Evolutionary conservation across 2,329 filamentous ascomycete species (phyloP).

Genomic region (Blastomyces gilchristii): DNA sequence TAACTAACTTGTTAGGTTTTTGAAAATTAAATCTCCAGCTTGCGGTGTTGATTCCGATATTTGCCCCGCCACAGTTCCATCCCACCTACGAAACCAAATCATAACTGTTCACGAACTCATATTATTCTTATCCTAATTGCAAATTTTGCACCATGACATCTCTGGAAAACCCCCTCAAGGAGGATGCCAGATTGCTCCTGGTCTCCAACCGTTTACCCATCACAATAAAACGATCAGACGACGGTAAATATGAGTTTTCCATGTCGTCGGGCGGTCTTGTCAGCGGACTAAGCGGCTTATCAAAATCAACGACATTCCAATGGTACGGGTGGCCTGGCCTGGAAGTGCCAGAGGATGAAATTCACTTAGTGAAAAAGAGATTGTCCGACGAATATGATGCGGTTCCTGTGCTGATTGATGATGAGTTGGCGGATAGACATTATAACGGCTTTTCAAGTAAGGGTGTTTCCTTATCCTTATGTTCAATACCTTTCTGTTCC

Average conservation of each 20-base stretch:
- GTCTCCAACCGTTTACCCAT: constrained; percentile 93
- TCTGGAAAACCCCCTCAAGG: constrained; percentile 24
- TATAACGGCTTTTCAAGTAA: constrained; percentile 97
- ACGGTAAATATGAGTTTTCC: constrained; percentile 84
- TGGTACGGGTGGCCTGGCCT: constrained; percentile 98
- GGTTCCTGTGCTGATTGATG: constrained; percentile 83
- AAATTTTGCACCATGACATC: constrained; percentile 24
- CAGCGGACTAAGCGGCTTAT: constrained; percentile 80
- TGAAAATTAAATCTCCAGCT: neutral
- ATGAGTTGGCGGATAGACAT: constrained; percentile 86
- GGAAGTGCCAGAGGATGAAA: constrained; percentile 78
- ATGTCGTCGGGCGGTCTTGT: constrained; percentile 97
- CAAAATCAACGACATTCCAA: constrained; percentile 87
- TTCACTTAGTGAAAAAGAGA: constrained; percentile 60
- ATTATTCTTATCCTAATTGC: constrained; percentile 2
- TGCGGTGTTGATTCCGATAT: neutral
- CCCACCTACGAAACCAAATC: neutral
- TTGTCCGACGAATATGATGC: constrained; percentile 82
- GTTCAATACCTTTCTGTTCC: neutral
- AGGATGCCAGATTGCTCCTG: constrained; percentile 55
- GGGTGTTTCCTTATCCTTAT: constrained; percentile 26
- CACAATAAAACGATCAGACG: constrained; percentile 86
- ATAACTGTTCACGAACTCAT: neutral
- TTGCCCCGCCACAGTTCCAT: neutral
- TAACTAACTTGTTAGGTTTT: neutral